Conservation (phyloP, 2,329 filamentous ascomycete species). For the Dothiorella sarmentorum region DNA sequence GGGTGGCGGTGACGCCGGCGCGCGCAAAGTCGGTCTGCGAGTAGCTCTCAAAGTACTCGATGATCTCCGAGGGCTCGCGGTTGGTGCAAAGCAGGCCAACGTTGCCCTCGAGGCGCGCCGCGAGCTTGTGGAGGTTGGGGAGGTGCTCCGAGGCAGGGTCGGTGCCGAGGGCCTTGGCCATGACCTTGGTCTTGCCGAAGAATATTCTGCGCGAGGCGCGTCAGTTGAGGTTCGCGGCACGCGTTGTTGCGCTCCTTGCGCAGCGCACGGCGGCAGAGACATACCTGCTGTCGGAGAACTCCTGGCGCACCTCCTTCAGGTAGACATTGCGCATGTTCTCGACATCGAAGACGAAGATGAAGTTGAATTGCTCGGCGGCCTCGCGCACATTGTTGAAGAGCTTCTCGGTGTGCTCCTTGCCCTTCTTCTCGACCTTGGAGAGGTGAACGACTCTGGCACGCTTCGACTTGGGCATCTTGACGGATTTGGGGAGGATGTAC, state of each 20-base stretch:
- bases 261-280: slow-evolving; percentile 26
- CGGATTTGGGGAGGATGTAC: slow-evolving; percentile 16
- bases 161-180: slow-evolving; percentile 88
- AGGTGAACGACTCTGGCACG: slow-evolving; percentile 85
- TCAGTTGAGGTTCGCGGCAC: neutral
- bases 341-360: slow-evolving; percentile 89
- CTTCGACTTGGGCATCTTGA: slow-evolving; percentile 91
- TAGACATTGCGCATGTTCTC: slow-evolving; percentile 99
- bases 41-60: slow-evolving; percentile 69
- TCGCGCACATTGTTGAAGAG: slow-evolving; percentile 87
- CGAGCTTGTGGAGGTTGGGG: slow-evolving; percentile 69
- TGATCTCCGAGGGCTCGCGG: slow-evolving; percentile 64
- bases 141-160: slow-evolving; percentile 75
- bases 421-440: slow-evolving; percentile 89
- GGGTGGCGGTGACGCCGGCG: slow-evolving; percentile 71
- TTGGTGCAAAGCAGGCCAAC: slow-evolving; percentile 91
- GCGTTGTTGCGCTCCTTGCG: neutral
- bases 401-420: slow-evolving; percentile 81
- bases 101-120: slow-evolving; percentile 69
- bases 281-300: slow-evolving; percentile 81
- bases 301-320: slow-evolving; percentile 82
- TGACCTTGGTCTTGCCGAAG: slow-evolving; percentile 99
- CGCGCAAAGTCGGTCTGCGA: slow-evolving; percentile 84
- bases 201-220: slow-evolving; percentile 56
- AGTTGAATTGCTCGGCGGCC: slow-evolving; percentile 77